Evolutionary conservation across 352 stramenopile genomes (phyloP), one percentile per base, ranked within the genome.

Genomic region (Globisporangium cylindrosporum): DNA sequence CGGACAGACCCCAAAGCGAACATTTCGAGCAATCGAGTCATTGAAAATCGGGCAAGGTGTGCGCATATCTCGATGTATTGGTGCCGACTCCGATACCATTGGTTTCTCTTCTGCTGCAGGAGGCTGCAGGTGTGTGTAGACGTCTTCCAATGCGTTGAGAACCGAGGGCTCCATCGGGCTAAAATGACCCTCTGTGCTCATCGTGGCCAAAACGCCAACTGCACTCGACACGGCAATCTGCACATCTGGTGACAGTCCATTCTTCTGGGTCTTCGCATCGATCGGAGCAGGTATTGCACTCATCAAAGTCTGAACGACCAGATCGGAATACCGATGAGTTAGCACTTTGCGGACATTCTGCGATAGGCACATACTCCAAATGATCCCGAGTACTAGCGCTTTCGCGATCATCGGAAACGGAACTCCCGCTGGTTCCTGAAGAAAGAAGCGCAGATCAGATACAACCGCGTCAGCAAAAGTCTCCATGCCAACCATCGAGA

Each of bases 361-460:
- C 9, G 24, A 55, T 25, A 43, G 25, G 9, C 25, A 41, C 59
- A 64, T 36, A 20, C 41, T 57, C 43, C 59, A 64, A 32, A 54
- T 36, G 10, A 64, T 41, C 15, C 59, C 59, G 15, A 64, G 24
- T 18, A 64, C 59, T 2, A 64, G 59, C 5, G 43, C 59, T 43
- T 55, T 64, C 9, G 43, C 22, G 2, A 55, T 57, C 46, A 46
- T 22, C 5, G 43, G 38, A 18, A 55, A 41, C 7, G 12, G 24
- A 18, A 49, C 29, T 7, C 18, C 46, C 46, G 7, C 24, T 41
- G 59, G 18, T 20, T 15, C 18, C 0, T 57, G 24, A 36, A 64
- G 59, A 7, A 56, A 4, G 7, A 38, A 10, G 24, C 25, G 24
- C 22, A 64, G 27, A 24, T 29, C 18, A 10, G 41, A 20, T n/a